Evolutionary conservation across 1,284 basidiomycete species (phyloP).

Genomic region (Fomitiporia mediterranea): DNA sequence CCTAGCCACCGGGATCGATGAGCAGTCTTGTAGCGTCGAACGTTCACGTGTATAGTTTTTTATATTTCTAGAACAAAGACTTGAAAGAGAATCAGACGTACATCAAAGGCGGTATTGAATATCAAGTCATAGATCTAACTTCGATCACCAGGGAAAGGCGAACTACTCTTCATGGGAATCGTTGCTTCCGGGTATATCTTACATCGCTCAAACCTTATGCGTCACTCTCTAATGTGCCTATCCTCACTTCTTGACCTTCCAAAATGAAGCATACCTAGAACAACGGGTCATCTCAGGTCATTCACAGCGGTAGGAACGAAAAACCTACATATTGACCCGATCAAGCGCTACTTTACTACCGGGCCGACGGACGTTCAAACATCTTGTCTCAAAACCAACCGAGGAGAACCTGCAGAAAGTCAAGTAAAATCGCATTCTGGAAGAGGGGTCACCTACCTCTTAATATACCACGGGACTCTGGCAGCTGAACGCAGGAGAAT

Average conservation of each 20-base stretch:
- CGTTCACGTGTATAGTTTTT: too few species aligned
- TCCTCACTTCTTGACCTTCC: conserved; percentile 18
- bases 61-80: too few species aligned
- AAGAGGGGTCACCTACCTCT: conserved; percentile 38
- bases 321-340: conserved; percentile 57
- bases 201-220: too few species aligned
- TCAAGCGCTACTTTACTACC: conserved; percentile 47
- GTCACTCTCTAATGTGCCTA: too few species aligned
- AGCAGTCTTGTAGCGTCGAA: too few species aligned
- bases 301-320: conserved; percentile 1
- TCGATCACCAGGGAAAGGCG: too few species aligned
- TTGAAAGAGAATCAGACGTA: too few species aligned
- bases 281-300: neutral
- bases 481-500: conserved; percentile 73
- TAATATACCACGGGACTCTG: conserved; percentile 71
- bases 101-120: too few species aligned
- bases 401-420: neutral
- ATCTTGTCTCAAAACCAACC: conserved; percentile 38
- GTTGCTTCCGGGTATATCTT: too few species aligned
- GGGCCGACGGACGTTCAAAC: conserved; percentile 39
- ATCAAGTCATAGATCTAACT: too few species aligned
- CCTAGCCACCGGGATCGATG: too few species aligned
- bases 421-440: neutral
- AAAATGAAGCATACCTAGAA: conserved; percentile 18
- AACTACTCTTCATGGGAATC: too few species aligned